Base-by-base conservation (phyloP, 257 asterid genomes). In the Solanum clarkiae region DNA sequence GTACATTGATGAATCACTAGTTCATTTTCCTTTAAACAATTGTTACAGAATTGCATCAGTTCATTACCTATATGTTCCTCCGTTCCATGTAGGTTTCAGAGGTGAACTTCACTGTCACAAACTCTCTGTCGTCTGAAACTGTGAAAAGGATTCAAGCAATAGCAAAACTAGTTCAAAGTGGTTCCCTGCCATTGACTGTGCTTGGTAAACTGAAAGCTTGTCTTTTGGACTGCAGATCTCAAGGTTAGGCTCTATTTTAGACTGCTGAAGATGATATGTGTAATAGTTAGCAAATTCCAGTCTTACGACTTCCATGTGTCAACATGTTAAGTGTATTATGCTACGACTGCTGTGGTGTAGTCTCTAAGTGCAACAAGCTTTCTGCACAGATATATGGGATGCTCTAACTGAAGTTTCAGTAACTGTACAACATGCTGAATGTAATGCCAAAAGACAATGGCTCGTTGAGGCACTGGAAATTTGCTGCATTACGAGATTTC, bases 391-490 rank as follows among this genome's bases (percentile, higher is more conserved):
- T 90, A 86, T 92, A 85, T 96, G 99, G 99, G 88, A 89, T 88
- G 92, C 88, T 88, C 92, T 96, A 88, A 93, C 91, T 66, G 98
- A 93, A 86, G 88, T 95, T 80, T 84, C 93, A 42, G 83, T 84
- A 55, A 89, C 98, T 47, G 88, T 96, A 94, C 98, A 88, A 70
- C 90, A 88, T 79, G 91, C 86, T 16, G 95, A 91, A 84, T 92
- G 87, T 86, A 90, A 89, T 86, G 91, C 89, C 77, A 90, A 97
- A 91, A 89, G 93, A 84, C 94, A 90, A 85, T 96, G 99, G 98
- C 94, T 96, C 81, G 88, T 90, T 63, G 98, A 96, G 82, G 90
- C 98, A 47, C 87, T 94, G 18, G 95, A 95, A 83, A 92, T 96
- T 86, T 88, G 93, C 74, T 94, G 98, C 20, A 93, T 93, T 75